These are phyloP conservation scores for Fusarium illudens DNA, from an alignment of 2,329 filamentous ascomycete genomes.

Conservation along the genomic window DNA sequence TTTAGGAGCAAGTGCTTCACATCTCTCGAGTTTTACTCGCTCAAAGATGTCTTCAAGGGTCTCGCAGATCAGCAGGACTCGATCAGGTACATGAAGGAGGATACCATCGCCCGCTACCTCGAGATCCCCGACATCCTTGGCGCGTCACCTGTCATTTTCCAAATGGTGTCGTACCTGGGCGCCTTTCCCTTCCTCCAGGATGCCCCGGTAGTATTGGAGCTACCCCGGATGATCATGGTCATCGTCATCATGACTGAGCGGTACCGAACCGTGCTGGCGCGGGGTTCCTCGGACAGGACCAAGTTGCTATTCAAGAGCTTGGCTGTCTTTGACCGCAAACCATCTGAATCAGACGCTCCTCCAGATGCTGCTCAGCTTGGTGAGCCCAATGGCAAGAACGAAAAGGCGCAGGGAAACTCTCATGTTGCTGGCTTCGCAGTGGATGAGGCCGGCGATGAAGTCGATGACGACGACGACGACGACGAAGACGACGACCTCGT, in stretches of 20 bases:
- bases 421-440: slow-evolving; percentile 55
- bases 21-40: slow-evolving; percentile 75
- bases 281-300: slow-evolving; percentile 64
- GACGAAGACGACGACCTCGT: slow-evolving; percentile 70
- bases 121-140: slow-evolving; percentile 75
- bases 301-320: slow-evolving; percentile 76
- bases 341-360: slow-evolving; percentile 44
- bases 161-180: slow-evolving; percentile 75
- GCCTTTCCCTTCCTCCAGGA: slow-evolving; percentile 78
- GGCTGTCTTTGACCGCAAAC: slow-evolving; percentile 73
- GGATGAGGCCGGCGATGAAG: slow-evolving; percentile 56
- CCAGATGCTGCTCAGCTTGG: neutral
- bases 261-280: slow-evolving; percentile 69
- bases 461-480: slow-evolving; percentile 55
- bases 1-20: slow-evolving; percentile 78
- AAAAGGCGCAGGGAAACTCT: slow-evolving; percentile 9
- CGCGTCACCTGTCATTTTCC: slow-evolving; percentile 74
- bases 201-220: slow-evolving; percentile 73
- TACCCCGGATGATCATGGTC: slow-evolving; percentile 76
- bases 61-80: slow-evolving; percentile 71
- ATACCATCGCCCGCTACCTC: slow-evolving; percentile 75
- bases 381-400: slow-evolving; percentile 15
- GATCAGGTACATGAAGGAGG: slow-evolving; percentile 71
- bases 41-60: slow-evolving; percentile 76
- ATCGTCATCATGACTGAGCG: slow-evolving; percentile 77